phyloP scores from a whole-genome alignment of 768 basidiomycete species.

The Lepiota brunneoincarnata region DNA sequence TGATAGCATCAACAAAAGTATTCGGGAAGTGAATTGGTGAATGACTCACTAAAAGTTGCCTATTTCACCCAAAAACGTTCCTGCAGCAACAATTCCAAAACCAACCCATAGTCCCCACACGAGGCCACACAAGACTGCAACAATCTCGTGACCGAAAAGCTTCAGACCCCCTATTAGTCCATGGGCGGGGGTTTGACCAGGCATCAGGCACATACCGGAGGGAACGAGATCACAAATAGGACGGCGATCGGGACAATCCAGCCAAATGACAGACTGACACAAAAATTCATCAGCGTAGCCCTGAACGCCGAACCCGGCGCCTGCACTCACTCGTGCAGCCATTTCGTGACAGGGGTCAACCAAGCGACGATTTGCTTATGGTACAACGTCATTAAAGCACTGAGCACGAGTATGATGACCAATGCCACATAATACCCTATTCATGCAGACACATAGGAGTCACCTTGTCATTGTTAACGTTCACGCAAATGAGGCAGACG shows the following conservation, averaged over 20 bases:
- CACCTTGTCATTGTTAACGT: too few species aligned
- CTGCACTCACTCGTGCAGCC: conserved; percentile 57
- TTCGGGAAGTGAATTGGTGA: conserved; percentile 2
- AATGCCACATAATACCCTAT: conserved; percentile 52
- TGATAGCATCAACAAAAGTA: not conserved
- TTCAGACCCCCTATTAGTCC: conserved; percentile 21
- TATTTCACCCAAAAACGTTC: conserved; percentile 82
- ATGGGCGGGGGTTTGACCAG: not conserved
- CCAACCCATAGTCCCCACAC: conserved; percentile 90
- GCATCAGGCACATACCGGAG: conserved; percentile 49
- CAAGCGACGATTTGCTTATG: conserved; percentile 71
- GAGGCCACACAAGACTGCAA: conserved; percentile 83
- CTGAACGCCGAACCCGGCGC: not conserved
- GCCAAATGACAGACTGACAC: conserved; percentile 47
- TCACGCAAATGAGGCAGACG: conserved; percentile 20
- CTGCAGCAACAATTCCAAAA: conserved; percentile 82
- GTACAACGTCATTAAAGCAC: conserved; percentile 55
- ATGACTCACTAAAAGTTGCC: conserved; percentile 82
- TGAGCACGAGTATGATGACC: conserved; percentile 44
- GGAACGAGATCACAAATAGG: conserved; percentile 83
- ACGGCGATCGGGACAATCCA: conserved; percentile 81
- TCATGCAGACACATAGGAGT: not conserved
- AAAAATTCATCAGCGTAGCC: conserved; percentile 1
- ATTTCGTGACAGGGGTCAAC: conserved; percentile 63
- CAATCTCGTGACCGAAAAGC: conserved; percentile 91